Conservation (phyloP, 2,329 filamentous ascomycete genomes). For the Penicillium brevicompactum region DNA sequence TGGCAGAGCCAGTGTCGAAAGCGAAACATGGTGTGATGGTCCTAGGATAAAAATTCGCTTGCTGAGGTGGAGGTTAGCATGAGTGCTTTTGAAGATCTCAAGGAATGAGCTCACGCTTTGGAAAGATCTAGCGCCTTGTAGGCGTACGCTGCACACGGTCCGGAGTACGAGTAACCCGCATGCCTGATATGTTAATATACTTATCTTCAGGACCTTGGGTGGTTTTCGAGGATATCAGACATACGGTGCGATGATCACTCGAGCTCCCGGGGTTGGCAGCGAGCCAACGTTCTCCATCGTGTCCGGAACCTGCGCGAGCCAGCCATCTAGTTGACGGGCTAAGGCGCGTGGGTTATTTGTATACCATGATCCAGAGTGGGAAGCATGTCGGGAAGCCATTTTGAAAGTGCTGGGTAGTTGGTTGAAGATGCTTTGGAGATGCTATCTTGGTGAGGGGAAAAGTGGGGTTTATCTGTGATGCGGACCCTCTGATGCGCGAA, state of each 20-base stretch:
- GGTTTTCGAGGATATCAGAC: constrained; percentile 35
- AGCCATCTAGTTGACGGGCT: constrained; percentile 69
- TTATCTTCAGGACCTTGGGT: background rate
- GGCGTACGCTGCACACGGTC: constrained; percentile 88
- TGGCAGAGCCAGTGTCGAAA: constrained; percentile 75
- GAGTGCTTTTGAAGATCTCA: background rate
- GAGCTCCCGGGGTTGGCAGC: constrained; percentile 72
- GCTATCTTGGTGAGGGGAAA: constrained; percentile 16
- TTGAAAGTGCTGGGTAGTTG: background rate
- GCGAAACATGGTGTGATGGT: constrained; percentile 85
- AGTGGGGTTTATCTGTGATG: constrained; percentile 32
- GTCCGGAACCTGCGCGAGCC: constrained; percentile 70
- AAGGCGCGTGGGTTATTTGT: constrained; percentile 62
- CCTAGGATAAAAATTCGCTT: constrained; percentile 92
- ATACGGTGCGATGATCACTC: constrained; percentile 91
- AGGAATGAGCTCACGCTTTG: constrained; percentile 57
- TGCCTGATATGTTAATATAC: constrained; percentile 61
- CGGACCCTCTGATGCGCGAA: constrained; percentile 1
- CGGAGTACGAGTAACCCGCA: constrained; percentile 91
- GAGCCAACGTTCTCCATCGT: constrained; percentile 63
- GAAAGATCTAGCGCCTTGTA: constrained; percentile 86
- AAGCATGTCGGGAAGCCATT: constrained; percentile 58
- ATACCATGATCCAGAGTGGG: constrained; percentile 91
- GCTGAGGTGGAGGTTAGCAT: constrained; percentile 40
- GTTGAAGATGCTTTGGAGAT: constrained; percentile 10